Evolutionary conservation across 441 rosid genomes (phyloP).

Genomic region (Pelargonium myrrhifolium): DNA sequence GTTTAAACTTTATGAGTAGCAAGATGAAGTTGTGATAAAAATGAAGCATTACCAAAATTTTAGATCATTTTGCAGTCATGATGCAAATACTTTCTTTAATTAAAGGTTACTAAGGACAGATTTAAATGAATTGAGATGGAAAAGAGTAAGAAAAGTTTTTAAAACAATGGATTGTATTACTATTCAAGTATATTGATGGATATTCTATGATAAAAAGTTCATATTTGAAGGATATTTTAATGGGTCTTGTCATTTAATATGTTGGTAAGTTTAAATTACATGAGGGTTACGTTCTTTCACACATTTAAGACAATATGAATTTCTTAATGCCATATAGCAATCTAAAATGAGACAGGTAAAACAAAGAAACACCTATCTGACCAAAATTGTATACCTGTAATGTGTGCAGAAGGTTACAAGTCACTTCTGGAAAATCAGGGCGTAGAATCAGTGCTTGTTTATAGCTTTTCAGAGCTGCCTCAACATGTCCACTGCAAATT

Average conservation of each 20-base stretch:
- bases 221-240: neutral
- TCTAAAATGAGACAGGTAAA: neutral
- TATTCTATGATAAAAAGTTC: neutral
- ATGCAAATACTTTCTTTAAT: too few relatives aligned
- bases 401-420: slow-evolving; percentile 93
- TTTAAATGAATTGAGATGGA: neutral
- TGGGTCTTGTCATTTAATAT: neutral
- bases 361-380: neutral
- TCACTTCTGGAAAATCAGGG: slow-evolving; percentile 95
- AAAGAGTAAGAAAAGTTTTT: neutral
- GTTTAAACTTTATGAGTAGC: too few relatives aligned
- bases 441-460: slow-evolving; percentile 79
- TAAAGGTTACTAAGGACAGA: neutral
- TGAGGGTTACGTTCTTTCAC: neutral
- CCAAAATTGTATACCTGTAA: slow-evolving; percentile 50
- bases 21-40: too few relatives aligned
- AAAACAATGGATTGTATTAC: neutral
- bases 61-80: too few relatives aligned
- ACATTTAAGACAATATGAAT: neutral
- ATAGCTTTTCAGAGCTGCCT: slow-evolving; percentile 91
- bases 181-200: neutral
- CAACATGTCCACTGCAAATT: slow-evolving; percentile 70
- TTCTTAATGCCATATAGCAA: neutral
- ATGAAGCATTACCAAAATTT: too few relatives aligned
- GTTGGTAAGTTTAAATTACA: too few relatives aligned